These are phyloP conservation scores for Cordyceps cicadae DNA, from an alignment of 2,329 filamentous ascomycete species.

Conservation along the genomic window DNA sequence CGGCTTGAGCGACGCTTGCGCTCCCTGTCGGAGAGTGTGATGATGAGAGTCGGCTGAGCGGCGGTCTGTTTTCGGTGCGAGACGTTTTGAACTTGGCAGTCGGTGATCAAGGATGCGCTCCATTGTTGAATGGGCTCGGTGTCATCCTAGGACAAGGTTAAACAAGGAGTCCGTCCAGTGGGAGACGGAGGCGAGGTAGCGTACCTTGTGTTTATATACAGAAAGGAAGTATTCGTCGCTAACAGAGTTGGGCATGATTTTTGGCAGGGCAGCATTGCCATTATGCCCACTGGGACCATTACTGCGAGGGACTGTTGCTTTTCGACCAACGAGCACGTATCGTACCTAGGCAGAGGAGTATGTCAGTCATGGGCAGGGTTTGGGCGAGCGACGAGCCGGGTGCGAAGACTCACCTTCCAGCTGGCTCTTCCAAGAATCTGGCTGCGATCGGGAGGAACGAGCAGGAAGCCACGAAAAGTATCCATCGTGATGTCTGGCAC, in stretches of 20 bases:
- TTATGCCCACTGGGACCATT: conserved; percentile 22
- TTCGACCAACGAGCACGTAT: conserved; percentile 48
- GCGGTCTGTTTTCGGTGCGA: conserved; percentile 55
- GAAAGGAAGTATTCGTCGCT: conserved; percentile 40
- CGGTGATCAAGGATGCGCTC: conserved; percentile 41
- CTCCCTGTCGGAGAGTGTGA: conserved; percentile 52
- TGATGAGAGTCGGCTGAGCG: conserved; percentile 49
- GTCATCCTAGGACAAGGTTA: conserved; percentile 36
- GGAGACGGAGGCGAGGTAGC: conserved; percentile 2
- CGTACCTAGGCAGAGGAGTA: conserved; percentile 36
- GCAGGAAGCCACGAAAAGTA: conserved; percentile 36
- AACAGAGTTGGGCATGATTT: conserved; percentile 24
- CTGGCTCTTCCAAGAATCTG: conserved; percentile 42
- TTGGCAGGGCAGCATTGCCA: conserved; percentile 29
- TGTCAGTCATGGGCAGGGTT: neutral
- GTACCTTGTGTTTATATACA: conserved; percentile 50
- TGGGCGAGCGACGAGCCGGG: neutral
- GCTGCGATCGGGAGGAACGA: conserved; percentile 42
- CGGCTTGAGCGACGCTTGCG: conserved; percentile 58
- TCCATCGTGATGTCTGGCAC: conserved; percentile 23
- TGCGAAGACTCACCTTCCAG: conserved; percentile 40
- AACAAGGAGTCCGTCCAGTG: neutral
- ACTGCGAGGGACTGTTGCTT: conserved; percentile 25
- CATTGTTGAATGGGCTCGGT: conserved; percentile 46
- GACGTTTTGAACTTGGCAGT: conserved; percentile 51